Base-by-base conservation (phyloP, 2,329 filamentous ascomycete species). In the Exophiala lecanii-corni region DNA sequence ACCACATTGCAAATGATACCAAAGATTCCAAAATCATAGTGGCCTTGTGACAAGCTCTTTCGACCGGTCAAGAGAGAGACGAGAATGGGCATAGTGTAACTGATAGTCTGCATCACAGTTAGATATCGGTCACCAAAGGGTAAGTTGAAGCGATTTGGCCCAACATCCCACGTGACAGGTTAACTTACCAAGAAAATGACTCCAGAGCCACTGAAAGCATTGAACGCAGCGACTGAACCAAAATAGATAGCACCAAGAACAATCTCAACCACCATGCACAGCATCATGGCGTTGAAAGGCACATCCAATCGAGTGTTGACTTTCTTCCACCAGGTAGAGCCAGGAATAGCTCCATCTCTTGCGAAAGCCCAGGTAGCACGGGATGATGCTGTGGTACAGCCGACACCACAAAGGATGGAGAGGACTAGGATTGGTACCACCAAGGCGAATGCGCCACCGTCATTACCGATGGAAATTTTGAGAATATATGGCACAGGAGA, bases 281-380 rank as follows among this genome's bases (percentile, higher is more conserved):
- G 61, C 9, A 62, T 54, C 5, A 56, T 54, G 4, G 51, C 49
- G 36, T 56, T 56, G 30, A 91, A 67, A 0, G 86, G 86, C 41
- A 89, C 79, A 44, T 82, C 79, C 38, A 86, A 73, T 2, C 67
- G 70, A 47, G 71, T 71, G 63, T 85, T 78, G 32, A 89, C 82
- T 34, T 70, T 70, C 38, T 73, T 73, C 82, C 82, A 88, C 9
- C 84, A 62, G 18, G 70, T 69, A 51, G 81, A 82, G 1, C 81
- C 82, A 0, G 84, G 84, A 41, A 88, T 85, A 7, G 82, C 84
- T 15, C 82, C 82, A 60, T 88, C 84, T 33, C 84, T 74, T 2
- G 84, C 82, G 60, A 88, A 88, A 9, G 84, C 83, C 56, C 85
- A 88, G 1, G 82, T 86, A 67, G 82, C 86, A 17, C 84, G 75